Percentiles rank a stretch among this genome's conserved stretches.
Evolutionary conservation across 140 eudicot genomes (phyloP).

Genomic region (Bidens hawaiensis): DNA sequence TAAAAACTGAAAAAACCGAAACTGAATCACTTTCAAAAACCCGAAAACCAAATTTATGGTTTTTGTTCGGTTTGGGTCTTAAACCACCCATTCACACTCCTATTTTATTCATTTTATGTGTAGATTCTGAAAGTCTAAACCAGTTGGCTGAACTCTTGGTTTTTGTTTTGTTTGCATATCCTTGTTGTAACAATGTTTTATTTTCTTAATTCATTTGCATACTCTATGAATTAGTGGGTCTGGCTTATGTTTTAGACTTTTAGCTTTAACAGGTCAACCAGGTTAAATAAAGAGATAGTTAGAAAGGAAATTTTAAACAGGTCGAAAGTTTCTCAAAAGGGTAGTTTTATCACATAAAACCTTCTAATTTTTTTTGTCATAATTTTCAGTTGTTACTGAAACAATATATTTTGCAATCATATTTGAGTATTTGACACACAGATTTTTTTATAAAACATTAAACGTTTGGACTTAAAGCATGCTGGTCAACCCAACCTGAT

Average conservation of each 20-base stretch:
- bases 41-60: too few relatives aligned
- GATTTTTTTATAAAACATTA: neutral
- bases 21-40: too few relatives aligned
- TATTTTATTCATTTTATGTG: too few relatives aligned
- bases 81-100: too few relatives aligned
- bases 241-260: neutral
- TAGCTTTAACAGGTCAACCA: neutral
- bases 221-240: neutral
- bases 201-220: neutral
- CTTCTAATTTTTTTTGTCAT: neutral
- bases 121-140: neutral
- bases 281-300: neutral
- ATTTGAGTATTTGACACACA: neutral
- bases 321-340: neutral
- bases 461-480: neutral
- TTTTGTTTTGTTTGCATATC: neutral
- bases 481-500: neutral
- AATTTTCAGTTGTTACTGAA: neutral
- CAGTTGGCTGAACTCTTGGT: neutral
- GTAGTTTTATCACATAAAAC: neutral
- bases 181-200: neutral
- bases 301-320: neutral
- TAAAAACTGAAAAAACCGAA: too few relatives aligned
- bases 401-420: neutral
- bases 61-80: too few relatives aligned